These are phyloP conservation scores for Dactylellina parvicollis DNA, from an alignment of 2,329 filamentous ascomycete species.

Conservation along the genomic window DNA sequence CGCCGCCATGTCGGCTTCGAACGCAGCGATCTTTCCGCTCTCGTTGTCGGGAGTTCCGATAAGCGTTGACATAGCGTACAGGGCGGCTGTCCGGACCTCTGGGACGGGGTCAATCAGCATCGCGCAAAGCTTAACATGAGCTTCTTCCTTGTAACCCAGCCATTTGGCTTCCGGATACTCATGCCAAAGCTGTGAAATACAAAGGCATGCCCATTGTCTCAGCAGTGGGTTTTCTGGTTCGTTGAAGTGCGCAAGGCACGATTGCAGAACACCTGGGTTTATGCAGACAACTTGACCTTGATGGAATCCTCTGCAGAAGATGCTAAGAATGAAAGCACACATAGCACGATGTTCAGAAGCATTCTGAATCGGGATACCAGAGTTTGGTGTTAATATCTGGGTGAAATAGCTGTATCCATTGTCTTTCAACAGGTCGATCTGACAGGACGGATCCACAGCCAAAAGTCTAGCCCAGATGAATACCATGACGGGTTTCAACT, in stretches of 20 bases:
- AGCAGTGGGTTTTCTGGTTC: constrained; percentile 89
- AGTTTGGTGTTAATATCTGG: constrained; percentile 84
- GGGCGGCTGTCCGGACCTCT: constrained; percentile 91
- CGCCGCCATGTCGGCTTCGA: constrained; percentile 86
- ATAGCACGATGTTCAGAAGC: constrained; percentile 95
- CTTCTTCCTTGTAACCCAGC: constrained; percentile 89
- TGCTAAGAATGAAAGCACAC: constrained; percentile 97
- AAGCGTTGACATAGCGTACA: constrained; percentile 93
- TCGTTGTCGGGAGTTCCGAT: constrained; percentile 93
- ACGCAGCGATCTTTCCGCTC: constrained; percentile 74
- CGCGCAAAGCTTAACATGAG: constrained; percentile 80
- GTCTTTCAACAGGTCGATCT: constrained; percentile 93
- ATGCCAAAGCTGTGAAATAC: constrained; percentile 92
- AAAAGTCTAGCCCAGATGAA: constrained; percentile 98
- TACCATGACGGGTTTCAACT: constrained; percentile 98
- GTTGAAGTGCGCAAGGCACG: constrained; percentile 81
- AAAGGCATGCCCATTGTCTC: constrained; percentile 94
- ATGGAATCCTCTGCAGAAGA: constrained; percentile 94
- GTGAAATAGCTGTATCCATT: constrained; percentile 98
- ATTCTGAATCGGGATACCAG: constrained; percentile 84
- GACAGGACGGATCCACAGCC: constrained; percentile 92
- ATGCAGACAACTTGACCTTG: constrained; percentile 92
- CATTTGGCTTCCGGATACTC: constrained; percentile 93
- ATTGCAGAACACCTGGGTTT: constrained; percentile 87
- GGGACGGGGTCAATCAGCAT: constrained; percentile 86